phyloP scores from a whole-genome alignment of 2,329 filamentous ascomycete genomes.

The Colletotrichum echinochloae region DNA sequence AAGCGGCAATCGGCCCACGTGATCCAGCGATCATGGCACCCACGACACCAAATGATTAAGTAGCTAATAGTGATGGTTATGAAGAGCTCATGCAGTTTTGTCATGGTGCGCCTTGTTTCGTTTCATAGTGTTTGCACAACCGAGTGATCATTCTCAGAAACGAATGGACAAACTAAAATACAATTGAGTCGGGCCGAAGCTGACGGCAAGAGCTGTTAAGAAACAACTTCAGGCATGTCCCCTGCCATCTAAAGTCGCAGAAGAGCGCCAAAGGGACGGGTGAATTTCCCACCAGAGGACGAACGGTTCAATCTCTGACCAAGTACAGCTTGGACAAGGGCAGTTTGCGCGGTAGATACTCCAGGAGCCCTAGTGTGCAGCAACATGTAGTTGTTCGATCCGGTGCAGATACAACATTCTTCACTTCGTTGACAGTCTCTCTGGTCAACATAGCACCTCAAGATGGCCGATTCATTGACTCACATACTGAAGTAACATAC shows the following conservation, averaged over 20 bases:
- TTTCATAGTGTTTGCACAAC: conserved; percentile 69
- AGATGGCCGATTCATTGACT: background rate
- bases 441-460: rapidly evolving
- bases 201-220: conserved; percentile 70
- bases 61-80: conserved; percentile 1
- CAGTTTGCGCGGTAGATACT: conserved; percentile 48
- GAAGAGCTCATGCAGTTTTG: conserved; percentile 71
- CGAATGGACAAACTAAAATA: conserved; percentile 65
- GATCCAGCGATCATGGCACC: no score
- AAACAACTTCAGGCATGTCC: conserved; percentile 73
- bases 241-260: conserved; percentile 66
- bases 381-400: conserved; percentile 46
- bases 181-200: conserved; percentile 64
- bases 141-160: conserved; percentile 64
- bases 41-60: no score
- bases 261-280: conserved; percentile 48
- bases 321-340: conserved; percentile 55
- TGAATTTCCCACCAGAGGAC: conserved; percentile 53
- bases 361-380: conserved; percentile 51
- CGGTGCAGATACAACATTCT: no score
- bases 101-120: conserved; percentile 74
- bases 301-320: conserved; percentile 53
- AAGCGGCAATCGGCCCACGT: conserved; percentile 74
- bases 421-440: background rate
- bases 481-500: background rate